A percentile compares a stretch with the other conserved stretches of the same genome.
Evolutionary conservation across 305 asterid species (phyloP).

Genomic region (Rubia balearica): DNA sequence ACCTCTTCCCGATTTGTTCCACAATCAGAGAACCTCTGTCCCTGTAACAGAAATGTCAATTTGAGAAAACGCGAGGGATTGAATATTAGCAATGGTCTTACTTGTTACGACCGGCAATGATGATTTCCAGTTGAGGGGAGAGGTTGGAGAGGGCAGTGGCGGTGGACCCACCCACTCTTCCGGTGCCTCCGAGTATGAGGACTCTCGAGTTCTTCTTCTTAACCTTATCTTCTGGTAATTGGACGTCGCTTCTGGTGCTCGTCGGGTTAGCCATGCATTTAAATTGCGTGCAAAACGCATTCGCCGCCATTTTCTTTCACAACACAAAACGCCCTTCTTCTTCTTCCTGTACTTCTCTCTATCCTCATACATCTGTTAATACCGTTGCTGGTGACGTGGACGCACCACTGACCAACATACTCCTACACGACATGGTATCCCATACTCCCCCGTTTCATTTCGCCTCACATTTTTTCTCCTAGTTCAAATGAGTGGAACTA

Average conservation of each 20-base stretch:
- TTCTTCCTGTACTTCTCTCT: background rate
- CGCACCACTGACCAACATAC: background rate
- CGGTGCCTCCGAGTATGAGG: conserved; percentile 79
- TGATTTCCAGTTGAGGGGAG: conserved; percentile 58
- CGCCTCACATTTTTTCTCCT: too few species aligned
- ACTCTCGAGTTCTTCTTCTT: conserved; percentile 53
- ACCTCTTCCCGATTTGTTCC: conserved; percentile 42
- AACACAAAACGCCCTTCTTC: background rate
- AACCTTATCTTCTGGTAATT: conserved; percentile 47
- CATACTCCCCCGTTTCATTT: too few species aligned
- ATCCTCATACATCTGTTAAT: background rate
- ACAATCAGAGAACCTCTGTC: conserved; percentile 70
- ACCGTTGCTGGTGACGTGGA: conserved; percentile 5
- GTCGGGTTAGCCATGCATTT: background rate
- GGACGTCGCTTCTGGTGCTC: conserved; percentile 20
- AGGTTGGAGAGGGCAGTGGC: conserved; percentile 67
- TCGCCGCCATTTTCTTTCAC: background rate
- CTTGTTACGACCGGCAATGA: conserved; percentile 83
- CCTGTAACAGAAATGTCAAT: conserved; percentile 30
- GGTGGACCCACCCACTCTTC: conserved; percentile 95
- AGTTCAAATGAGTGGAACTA: too few species aligned
- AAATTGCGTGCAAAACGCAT: background rate
- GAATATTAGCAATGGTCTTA: conserved; percentile 14
- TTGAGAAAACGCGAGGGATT: background rate
- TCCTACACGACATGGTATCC: too few species aligned